phyloP scores from a whole-genome alignment of 495 filamentous ascomycete genomes.

The Annulohypoxylon bovei region DNA sequence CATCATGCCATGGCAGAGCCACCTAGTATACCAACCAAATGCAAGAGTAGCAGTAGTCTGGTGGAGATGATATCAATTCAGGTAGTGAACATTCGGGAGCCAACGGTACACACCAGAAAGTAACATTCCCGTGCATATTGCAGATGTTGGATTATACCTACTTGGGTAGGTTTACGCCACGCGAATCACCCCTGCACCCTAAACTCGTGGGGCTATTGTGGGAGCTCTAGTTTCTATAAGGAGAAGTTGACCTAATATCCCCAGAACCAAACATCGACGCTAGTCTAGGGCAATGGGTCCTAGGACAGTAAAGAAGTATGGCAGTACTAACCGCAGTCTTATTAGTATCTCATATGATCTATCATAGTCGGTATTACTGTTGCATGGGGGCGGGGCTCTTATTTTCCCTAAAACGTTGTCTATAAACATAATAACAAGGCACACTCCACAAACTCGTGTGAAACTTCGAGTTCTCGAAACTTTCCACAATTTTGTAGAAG shows the following conservation, averaged over 20 bases:
- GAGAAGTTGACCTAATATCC: conserved; percentile 1
- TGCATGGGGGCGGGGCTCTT: neutral
- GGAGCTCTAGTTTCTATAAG: neutral
- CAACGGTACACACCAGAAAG: neutral
- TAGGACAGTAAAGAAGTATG: neutral
- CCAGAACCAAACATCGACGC: neutral
- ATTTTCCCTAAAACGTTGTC: neutral
- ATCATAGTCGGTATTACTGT: neutral
- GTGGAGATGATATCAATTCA: neutral
- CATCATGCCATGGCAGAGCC: neutral
- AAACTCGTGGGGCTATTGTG: neutral
- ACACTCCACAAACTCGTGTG: neutral
- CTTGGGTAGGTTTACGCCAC: neutral
- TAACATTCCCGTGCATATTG: neutral
- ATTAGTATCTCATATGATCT: conserved; percentile 3
- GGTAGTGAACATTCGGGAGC: neutral
- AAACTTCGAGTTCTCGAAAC: neutral
- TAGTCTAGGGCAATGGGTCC: conserved; percentile 2
- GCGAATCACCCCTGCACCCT: neutral
- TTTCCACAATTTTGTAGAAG: neutral
- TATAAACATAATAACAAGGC: neutral
- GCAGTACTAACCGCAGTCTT: neutral
- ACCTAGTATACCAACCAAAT: neutral
- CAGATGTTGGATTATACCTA: neutral
- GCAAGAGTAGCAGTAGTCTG: neutral